A percentile compares a stretch with the other conserved stretches of the same genome.
These are phyloP conservation scores for Skeletonema costatum DNA, from an alignment of 108 stramenopile species.

Conservation along the genomic window DNA sequence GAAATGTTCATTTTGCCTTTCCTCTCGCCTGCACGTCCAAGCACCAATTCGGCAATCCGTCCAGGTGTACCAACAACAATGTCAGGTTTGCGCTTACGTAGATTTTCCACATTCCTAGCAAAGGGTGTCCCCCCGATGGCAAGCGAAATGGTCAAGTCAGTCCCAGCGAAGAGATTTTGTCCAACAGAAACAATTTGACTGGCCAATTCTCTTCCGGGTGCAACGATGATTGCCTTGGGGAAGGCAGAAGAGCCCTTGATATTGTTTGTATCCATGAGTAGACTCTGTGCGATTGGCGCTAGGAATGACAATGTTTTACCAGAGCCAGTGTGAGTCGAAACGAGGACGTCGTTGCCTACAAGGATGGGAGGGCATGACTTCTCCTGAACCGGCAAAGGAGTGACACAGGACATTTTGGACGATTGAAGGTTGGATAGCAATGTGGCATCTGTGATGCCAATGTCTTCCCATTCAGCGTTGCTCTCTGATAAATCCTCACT, in stretches of 20 bases:
- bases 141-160: slow-evolving; percentile 61
- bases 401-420: slow-evolving; percentile 55
- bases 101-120: slow-evolving; percentile 66
- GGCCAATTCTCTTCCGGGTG: slow-evolving; percentile 86
- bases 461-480: slow-evolving; percentile 58
- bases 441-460: slow-evolving; percentile 63
- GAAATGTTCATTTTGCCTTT: slow-evolving; percentile 72
- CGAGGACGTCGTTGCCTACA: slow-evolving; percentile 66
- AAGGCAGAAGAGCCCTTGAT: slow-evolving; percentile 13
- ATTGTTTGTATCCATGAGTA: slow-evolving; percentile 31
- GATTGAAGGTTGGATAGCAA: slow-evolving; percentile 63
- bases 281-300: slow-evolving; percentile 66
- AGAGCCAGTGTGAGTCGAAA: slow-evolving; percentile 85
- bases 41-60: slow-evolving; percentile 81
- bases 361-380: slow-evolving; percentile 69
- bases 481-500: slow-evolving; percentile 3
- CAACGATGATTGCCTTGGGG: slow-evolving; percentile 70
- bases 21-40: slow-evolving; percentile 78
- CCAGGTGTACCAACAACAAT: slow-evolving; percentile 89
- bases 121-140: slow-evolving; percentile 87
- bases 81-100: slow-evolving; percentile 77
- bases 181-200: slow-evolving; percentile 86
- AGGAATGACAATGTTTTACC: slow-evolving; percentile 89
- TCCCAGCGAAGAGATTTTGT: slow-evolving; percentile 61
- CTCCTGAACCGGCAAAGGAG: slow-evolving; percentile 76